phyloP scores from a whole-genome alignment of 176 grass and related monocot genomes.

The Bonia amplexicaulis region DNA sequence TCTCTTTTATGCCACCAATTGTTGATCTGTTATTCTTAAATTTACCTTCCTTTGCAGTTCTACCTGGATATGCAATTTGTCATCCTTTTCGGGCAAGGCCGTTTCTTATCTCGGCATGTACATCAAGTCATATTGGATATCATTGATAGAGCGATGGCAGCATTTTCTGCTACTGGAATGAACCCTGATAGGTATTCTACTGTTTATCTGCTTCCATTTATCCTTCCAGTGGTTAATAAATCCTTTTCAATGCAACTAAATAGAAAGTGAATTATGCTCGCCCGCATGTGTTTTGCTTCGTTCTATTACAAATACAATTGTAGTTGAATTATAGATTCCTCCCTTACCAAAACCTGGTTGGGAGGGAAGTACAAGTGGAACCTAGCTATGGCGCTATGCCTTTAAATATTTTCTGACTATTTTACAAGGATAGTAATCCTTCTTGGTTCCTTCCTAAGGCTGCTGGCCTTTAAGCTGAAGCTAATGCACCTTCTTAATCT shows the following conservation, averaged over 20 bases:
- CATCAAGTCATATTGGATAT: constrained; percentile 71
- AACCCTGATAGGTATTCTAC: constrained; percentile 71
- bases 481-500: background rate
- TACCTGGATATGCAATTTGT: constrained; percentile 99
- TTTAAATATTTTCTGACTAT: background rate
- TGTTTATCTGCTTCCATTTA: background rate
- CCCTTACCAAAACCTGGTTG: background rate
- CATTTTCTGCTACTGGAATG: constrained; percentile 77
- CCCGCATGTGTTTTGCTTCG: background rate
- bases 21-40: background rate
- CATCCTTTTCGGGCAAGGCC: constrained; percentile 75
- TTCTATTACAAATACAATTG: background rate
- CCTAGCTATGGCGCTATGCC: background rate
- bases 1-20: background rate
- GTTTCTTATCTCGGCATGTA: constrained; percentile 78
- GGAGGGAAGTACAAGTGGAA: background rate
- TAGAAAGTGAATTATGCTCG: background rate
- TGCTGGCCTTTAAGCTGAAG: background rate
- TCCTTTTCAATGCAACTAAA: background rate
- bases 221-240: background rate
- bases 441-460: background rate
- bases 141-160: constrained; percentile 74
- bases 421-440: background rate
- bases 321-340: background rate
- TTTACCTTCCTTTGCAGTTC: constrained; percentile 54